phyloP scores from a whole-genome alignment of 495 filamentous ascomycete genomes.

The Hypomontagnella monticulosa region DNA sequence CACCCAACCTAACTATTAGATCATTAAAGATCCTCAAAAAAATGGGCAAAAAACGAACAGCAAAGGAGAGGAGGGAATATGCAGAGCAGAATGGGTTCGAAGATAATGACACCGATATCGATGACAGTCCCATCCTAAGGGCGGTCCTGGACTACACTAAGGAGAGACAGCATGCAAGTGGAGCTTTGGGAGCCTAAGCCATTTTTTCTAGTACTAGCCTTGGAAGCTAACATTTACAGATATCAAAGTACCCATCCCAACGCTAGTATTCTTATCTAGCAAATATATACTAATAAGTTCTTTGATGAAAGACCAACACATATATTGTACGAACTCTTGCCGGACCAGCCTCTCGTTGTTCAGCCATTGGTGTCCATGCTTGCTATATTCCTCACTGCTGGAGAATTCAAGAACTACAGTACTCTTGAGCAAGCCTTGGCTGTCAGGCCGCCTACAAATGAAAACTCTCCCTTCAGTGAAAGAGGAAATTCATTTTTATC shows the following conservation, averaged over 20 bases:
- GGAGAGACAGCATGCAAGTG: no score
- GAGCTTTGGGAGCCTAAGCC: no score
- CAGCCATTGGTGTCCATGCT: constrained; percentile 10
- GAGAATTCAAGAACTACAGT: background rate
- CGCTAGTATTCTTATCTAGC: background rate
- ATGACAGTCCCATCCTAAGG: no score
- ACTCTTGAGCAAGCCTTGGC: background rate
- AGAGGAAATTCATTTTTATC: no score
- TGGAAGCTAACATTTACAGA: no score
- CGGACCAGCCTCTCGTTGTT: background rate
- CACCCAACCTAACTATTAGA: background rate
- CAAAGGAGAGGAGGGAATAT: constrained; percentile 5
- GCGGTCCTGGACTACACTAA: no score
- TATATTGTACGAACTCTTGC: constrained; percentile 3
- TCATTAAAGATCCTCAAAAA: background rate
- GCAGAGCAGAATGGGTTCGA: background rate
- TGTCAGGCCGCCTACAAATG: background rate
- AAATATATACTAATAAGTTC: background rate
- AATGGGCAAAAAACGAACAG: constrained; percentile 5
- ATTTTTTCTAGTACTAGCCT: no score
- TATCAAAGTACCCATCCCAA: no score
- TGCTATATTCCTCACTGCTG: constrained; percentile 8
- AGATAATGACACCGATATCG: background rate
- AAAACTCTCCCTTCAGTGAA: no score
- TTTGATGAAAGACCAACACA: background rate